Conservation (phyloP, 202 grass and related monocot genomes). For the Dendrocalamus latiflorus region DNA sequence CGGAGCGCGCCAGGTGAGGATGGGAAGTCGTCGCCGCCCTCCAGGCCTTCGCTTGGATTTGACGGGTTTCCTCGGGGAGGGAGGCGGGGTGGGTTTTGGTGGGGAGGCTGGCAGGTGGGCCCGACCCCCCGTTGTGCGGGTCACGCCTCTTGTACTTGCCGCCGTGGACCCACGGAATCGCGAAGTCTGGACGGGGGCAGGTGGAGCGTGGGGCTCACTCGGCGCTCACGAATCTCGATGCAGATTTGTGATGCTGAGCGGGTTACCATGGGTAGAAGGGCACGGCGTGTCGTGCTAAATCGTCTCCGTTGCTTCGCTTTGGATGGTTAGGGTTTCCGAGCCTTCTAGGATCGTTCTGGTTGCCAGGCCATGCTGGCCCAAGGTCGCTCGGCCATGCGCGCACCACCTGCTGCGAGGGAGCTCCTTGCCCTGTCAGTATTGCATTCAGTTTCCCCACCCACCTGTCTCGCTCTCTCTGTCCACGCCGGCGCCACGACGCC, state of each 20-base stretch:
- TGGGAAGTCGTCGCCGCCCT: constrained; percentile 25
- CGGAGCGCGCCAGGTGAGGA: background rate
- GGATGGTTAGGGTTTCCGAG: too few species aligned
- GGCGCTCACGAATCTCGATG: background rate
- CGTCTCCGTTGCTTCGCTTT: too few species aligned
- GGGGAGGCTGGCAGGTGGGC: constrained; percentile 17
- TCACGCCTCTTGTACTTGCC: constrained; percentile 19
- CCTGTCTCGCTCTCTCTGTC: too few species aligned
- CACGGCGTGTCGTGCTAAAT: too few species aligned
- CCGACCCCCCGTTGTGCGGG: background rate
- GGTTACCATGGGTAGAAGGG: too few species aligned
- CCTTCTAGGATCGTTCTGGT: too few species aligned
- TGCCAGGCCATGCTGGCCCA: too few species aligned
- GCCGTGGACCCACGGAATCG: background rate
- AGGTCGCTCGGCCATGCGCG: too few species aligned
- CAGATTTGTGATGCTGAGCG: background rate
- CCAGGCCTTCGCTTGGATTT: constrained; percentile 24
- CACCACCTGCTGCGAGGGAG: too few species aligned
- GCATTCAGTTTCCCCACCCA: too few species aligned
- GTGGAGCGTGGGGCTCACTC: background rate
- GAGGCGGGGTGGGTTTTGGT: background rate
- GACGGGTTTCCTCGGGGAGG: background rate
- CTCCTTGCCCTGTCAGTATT: too few species aligned
- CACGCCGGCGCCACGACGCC: too few species aligned
- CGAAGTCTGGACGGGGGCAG: background rate